Evolutionary conservation across 2,329 filamentous ascomycete genomes (phyloP).

Genomic region (Epichloe sp.): DNA sequence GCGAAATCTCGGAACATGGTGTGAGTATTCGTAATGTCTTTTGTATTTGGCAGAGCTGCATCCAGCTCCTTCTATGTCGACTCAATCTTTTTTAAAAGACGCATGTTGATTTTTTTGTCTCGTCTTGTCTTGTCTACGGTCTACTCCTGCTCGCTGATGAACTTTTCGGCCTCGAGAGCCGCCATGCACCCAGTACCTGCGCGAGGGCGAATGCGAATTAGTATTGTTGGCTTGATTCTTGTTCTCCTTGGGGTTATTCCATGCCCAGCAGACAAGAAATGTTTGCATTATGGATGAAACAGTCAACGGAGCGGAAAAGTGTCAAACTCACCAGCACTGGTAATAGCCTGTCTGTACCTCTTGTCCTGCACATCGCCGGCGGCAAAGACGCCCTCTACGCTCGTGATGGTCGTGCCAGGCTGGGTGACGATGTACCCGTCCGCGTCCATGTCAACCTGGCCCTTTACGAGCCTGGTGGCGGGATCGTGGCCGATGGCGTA

Average conservation of each 20-base stretch:
- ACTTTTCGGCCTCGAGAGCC: slow-evolving; percentile 92
- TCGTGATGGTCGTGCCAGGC: slow-evolving; percentile 80
- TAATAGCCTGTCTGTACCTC: slow-evolving; percentile 94
- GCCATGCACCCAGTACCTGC: slow-evolving; percentile 86
- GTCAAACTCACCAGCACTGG: slow-evolving; percentile 67
- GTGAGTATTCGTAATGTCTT: too few relatives aligned
- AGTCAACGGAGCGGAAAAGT: neutral
- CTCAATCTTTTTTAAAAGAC: neutral
- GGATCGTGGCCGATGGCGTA: slow-evolving; percentile 97
- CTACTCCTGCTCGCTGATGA: slow-evolving; percentile 61
- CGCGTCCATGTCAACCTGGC: slow-evolving; percentile 72
- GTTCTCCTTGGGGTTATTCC: neutral
- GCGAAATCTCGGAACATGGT: too few relatives aligned
- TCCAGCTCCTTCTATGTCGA: neutral
- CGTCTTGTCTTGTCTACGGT: neutral
- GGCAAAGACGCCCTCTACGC: slow-evolving; percentile 82
- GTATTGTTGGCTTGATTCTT: neutral
- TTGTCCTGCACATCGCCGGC: slow-evolving; percentile 98
- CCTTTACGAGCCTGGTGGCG: slow-evolving; percentile 81
- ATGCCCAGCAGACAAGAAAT: too few relatives aligned
- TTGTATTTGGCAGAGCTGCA: neutral
- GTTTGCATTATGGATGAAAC: neutral
- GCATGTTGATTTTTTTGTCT: neutral
- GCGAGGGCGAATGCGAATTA: slow-evolving; percentile 8
- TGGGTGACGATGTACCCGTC: slow-evolving; percentile 87